Base-by-base conservation (phyloP, 495 filamentous ascomycete species). In the Amniculicola lignicola region DNA sequence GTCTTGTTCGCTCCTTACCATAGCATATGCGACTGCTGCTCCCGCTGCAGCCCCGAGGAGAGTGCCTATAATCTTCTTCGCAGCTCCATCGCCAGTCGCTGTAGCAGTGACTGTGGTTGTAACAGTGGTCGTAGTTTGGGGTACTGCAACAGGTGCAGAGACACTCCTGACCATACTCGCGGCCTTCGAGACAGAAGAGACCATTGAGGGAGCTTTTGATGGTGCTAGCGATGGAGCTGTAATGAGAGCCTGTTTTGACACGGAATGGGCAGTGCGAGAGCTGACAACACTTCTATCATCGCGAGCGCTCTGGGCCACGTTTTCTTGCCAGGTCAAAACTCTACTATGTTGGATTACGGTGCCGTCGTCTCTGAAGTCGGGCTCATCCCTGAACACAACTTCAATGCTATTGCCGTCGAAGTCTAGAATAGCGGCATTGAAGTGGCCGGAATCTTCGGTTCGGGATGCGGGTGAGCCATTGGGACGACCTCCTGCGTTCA, bases 31-130 rank as follows among this genome's bases (percentile, higher is more conserved):
- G 31, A 90, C 66, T 0, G 83, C 85, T 12, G 85, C 86, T 43
- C 86, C 89, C 2, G 86, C 81, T 7, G 86, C 87, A 15, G 84
- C 89, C 19, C 87, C 89, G 4, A 89, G 80, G 40, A 90, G 77
- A 2, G 85, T 86, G 9, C 88, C 88, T 6, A 93, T 75, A 22
- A 94, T 72, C 1, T 82, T 83, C 22, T 82, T 81, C 6, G 76
- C 66, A 5, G 81, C 65, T 21, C 71, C 67, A 41, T 70, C 67
- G 61, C 29, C 72, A 54, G 14, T 70, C n/a, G n/a, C n/a, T n/a
- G n/a, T n/a, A 23, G 47, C 63, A 0, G 74, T 66, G 22, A 68
- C 67, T 2, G 69, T 68, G 0, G 63, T 37, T 5, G 72, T 72
- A 19, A 73, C 27, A 16, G 53, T 61, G 2, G 50, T 19, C 31